These are phyloP conservation scores for Pythium phragmitis DNA, from an alignment of 352 stramenopile species.

Conservation along the genomic window DNA sequence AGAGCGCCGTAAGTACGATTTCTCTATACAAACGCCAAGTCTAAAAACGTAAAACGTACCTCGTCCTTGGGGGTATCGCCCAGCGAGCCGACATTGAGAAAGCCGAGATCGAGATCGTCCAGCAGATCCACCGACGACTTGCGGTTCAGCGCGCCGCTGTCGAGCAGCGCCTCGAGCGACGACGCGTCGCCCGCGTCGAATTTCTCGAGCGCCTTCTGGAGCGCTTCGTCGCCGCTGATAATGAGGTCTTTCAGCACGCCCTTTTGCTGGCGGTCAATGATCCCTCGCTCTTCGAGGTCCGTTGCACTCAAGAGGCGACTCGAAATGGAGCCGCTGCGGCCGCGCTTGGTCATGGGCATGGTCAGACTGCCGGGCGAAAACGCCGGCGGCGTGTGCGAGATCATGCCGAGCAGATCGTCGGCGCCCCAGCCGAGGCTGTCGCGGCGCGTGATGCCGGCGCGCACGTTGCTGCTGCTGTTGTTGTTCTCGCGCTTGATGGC, in stretches of 20 bases:
- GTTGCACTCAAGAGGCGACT: constrained; percentile 85
- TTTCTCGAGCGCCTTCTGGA: constrained; percentile 88
- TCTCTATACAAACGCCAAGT: no score
- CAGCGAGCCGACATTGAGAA: constrained; percentile 83
- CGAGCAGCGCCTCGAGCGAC: constrained; percentile 81
- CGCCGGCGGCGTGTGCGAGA: constrained; percentile 87
- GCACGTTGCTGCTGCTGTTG: no score
- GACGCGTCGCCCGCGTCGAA: constrained; percentile 86
- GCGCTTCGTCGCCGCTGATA: constrained; percentile 87
- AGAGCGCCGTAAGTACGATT: not conserved
- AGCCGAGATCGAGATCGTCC: constrained; percentile 85
- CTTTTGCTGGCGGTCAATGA: constrained; percentile 91
- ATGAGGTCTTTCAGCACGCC: constrained; percentile 91
- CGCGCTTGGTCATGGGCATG: constrained; percentile 86
- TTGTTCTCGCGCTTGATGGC: constrained; percentile 73
- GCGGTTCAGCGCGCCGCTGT: constrained; percentile 78
- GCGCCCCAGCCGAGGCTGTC: constrained; percentile 82
- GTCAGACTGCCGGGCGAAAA: constrained; percentile 89
- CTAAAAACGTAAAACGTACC: constrained; percentile 24
- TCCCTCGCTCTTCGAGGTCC: constrained; percentile 87
- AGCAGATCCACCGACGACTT: constrained; percentile 85
- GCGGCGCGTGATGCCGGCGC: no score
- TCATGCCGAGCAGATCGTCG: constrained; percentile 87
- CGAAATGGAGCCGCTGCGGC: constrained; percentile 81
- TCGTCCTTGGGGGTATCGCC: constrained; percentile 84